These are phyloP conservation scores for Colletotrichum sp. DNA, from an alignment of 2,329 filamentous ascomycete genomes.

Conservation along the genomic window DNA sequence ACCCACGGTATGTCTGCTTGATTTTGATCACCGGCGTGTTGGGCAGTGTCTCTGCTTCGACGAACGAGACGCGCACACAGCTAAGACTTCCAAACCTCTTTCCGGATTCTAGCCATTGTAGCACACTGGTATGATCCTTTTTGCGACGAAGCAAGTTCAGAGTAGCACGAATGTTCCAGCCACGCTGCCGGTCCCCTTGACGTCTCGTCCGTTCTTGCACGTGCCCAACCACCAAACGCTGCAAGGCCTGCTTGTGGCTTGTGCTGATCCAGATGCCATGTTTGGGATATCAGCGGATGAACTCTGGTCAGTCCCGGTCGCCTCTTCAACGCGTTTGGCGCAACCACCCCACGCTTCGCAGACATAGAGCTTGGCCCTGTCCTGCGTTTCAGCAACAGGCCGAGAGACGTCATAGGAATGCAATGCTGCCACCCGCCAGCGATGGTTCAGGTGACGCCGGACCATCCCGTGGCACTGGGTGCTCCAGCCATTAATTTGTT, in stretches of 20 bases:
- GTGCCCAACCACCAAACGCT: background rate
- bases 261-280: background rate
- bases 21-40: slow-evolving; percentile 3
- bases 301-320: background rate
- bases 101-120: background rate
- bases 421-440: background rate
- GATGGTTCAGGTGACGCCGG: background rate
- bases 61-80: background rate
- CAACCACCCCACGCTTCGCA: background rate
- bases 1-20: background rate
- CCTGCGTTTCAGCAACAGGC: background rate
- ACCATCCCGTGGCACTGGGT: background rate
- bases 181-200: background rate
- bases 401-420: background rate
- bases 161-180: background rate
- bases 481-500: background rate
- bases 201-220: background rate
- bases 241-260: background rate
- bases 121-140: background rate
- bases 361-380: background rate
- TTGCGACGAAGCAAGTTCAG: background rate
- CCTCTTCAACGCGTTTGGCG: background rate
- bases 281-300: background rate
- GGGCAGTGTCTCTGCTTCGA: background rate
- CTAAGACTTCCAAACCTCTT: background rate